These are phyloP conservation scores for Xylaria arbuscula DNA, from an alignment of 2,329 filamentous ascomycete species.

Conservation along the genomic window DNA sequence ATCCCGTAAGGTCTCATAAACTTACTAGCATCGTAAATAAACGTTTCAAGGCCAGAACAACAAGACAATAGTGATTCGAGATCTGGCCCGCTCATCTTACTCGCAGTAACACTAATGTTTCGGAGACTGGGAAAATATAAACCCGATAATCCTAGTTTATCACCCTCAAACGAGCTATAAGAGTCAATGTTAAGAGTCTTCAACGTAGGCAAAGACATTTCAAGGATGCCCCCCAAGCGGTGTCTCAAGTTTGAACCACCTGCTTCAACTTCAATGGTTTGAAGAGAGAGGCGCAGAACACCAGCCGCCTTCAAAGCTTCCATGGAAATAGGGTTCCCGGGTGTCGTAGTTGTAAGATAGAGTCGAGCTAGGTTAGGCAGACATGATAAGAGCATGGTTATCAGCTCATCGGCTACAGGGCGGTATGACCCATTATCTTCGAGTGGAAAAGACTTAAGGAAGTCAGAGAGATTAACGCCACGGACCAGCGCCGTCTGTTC, in stretches of 20 bases:
- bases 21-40: conserved; percentile 4
- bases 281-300: not conserved
- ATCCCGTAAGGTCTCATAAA: too few species aligned
- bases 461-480: not conserved
- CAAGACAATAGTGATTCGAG: not conserved
- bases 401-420: not conserved
- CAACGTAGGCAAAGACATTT: not conserved
- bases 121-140: not conserved
- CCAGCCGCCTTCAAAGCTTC: not conserved
- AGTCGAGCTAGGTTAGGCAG: conserved; percentile 2
- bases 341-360: not conserved
- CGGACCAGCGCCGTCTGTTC: not conserved
- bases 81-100: conserved; percentile 1
- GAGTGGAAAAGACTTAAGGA: not conserved
- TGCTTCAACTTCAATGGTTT: not conserved
- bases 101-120: not conserved
- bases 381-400: not conserved
- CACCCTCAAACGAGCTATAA: not conserved
- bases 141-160: not conserved
- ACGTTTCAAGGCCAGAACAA: not conserved
- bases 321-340: not conserved
- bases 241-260: not conserved
- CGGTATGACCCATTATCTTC: not conserved
- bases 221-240: not conserved
- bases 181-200: not conserved